Evolutionary conservation across 495 filamentous ascomycete species (phyloP).

Genomic region (Glonium stellatum): DNA sequence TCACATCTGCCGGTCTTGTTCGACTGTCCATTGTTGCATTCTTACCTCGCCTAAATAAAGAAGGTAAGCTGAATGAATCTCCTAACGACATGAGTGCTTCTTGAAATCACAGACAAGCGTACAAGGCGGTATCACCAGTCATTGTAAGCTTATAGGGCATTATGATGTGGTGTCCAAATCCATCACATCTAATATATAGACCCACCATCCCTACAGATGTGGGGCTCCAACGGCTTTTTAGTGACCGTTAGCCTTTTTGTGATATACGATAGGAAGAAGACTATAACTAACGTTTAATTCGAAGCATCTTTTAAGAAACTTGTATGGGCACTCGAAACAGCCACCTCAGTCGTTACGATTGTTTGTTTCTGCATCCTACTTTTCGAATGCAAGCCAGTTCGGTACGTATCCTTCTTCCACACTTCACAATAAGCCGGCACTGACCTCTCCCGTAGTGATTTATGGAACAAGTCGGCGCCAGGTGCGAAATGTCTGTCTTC

Average conservation of each 20-base stretch:
- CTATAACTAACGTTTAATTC: background rate
- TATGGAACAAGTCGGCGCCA: background rate
- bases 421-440: background rate
- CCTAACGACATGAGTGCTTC: background rate
- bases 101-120: no score
- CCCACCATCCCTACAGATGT: no score
- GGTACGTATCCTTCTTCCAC: background rate
- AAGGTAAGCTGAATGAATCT: slow-evolving; percentile 17
- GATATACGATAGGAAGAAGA: background rate
- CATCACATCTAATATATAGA: no score
- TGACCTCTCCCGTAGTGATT: background rate
- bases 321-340: background rate
- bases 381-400: slow-evolving; percentile 19
- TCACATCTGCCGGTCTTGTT: slow-evolving; percentile 28
- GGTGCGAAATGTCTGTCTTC: background rate
- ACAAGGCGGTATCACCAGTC: no score
- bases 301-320: background rate
- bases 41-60: slow-evolving; percentile 31
- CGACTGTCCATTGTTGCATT: slow-evolving; percentile 31
- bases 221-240: no score
- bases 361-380: slow-evolving; percentile 4
- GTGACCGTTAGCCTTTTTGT: no score
- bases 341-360: background rate
- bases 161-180: no score
- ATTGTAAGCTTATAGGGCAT: no score